Evolutionary conservation across 257 asterid species (phyloP).

Genomic region (Solanum paucissectum): DNA sequence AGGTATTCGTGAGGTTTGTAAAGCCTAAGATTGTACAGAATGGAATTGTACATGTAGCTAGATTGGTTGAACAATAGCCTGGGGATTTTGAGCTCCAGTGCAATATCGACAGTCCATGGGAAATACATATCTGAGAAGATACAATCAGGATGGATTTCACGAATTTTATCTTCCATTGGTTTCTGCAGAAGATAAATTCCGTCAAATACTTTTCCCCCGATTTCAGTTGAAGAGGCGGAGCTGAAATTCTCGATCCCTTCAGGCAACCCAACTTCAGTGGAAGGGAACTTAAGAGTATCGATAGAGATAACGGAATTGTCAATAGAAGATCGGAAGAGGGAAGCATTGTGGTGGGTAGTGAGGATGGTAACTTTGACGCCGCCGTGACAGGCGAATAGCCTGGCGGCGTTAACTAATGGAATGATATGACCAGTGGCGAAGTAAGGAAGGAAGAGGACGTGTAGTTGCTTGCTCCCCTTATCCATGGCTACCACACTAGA

Average conservation of each 20-base stretch:
- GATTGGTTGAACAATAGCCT: not conserved
- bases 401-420: not conserved
- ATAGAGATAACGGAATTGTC: not conserved
- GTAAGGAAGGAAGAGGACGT: not conserved
- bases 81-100: not conserved
- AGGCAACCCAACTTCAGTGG: not conserved
- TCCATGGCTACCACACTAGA: not conserved
- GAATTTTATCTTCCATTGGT: not conserved
- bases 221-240: not conserved
- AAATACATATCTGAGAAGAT: not conserved
- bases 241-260: not conserved
- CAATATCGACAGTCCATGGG: not conserved
- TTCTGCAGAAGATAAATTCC: not conserved
- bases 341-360: not conserved
- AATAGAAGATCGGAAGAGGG: not conserved
- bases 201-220: accelerated
- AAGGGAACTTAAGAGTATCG: not conserved
- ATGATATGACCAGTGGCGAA: not conserved
- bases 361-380: not conserved
- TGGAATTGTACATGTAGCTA: not conserved
- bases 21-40: not conserved
- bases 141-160: not conserved
- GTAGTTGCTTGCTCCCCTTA: not conserved
- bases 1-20: not conserved
- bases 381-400: not conserved